Conservation (phyloP, 2,329 filamentous ascomycete genomes). For the Fusarium citri region DNA sequence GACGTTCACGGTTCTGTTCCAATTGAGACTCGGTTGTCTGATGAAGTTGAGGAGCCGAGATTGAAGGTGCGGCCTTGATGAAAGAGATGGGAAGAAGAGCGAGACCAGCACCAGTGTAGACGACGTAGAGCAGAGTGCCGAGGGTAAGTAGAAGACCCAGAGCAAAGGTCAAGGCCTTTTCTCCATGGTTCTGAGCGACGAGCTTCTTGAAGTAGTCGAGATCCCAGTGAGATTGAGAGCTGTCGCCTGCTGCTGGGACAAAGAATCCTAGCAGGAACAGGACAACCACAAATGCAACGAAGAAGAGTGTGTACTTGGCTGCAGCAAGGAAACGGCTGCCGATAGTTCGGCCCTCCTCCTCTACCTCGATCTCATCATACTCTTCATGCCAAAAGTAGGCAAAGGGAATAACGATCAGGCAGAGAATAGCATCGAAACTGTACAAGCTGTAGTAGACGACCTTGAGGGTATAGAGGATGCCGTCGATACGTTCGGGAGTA, state of each 20-base stretch:
- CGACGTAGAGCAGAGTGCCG: slow-evolving; percentile 84
- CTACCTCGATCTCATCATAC: slow-evolving; percentile 89
- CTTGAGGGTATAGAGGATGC: slow-evolving; percentile 83
- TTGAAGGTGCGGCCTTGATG: slow-evolving; percentile 89
- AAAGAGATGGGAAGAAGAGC: slow-evolving; percentile 89
- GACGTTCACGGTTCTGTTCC: slow-evolving; percentile 88
- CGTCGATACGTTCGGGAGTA: slow-evolving; percentile 80
- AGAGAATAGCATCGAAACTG: slow-evolving; percentile 89
- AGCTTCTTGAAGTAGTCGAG: slow-evolving; percentile 92
- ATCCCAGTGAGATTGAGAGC: slow-evolving; percentile 75
- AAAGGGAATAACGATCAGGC: slow-evolving; percentile 90
- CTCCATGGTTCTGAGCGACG: slow-evolving; percentile 82
- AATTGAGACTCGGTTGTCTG: slow-evolving; percentile 83
- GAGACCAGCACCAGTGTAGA: slow-evolving; percentile 90
- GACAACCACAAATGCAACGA: slow-evolving; percentile 81
- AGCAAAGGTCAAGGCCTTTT: slow-evolving; percentile 90
- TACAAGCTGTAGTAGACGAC: slow-evolving; percentile 95
- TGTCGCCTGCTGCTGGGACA: slow-evolving; percentile 80
- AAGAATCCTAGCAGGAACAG: slow-evolving; percentile 96
- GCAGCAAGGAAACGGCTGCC: slow-evolving; percentile 82
- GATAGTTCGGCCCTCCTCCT: slow-evolving; percentile 82
- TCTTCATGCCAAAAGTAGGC: slow-evolving; percentile 99
- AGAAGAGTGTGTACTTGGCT: slow-evolving; percentile 89
- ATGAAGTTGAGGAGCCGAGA: slow-evolving; percentile 83
- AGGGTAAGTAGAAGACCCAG: slow-evolving; percentile 89